Percentiles rank a stretch among this genome's conserved stretches.
Evolutionary conservation across 768 basidiomycete species (phyloP).

Genomic region (Boletus reticulatus): DNA sequence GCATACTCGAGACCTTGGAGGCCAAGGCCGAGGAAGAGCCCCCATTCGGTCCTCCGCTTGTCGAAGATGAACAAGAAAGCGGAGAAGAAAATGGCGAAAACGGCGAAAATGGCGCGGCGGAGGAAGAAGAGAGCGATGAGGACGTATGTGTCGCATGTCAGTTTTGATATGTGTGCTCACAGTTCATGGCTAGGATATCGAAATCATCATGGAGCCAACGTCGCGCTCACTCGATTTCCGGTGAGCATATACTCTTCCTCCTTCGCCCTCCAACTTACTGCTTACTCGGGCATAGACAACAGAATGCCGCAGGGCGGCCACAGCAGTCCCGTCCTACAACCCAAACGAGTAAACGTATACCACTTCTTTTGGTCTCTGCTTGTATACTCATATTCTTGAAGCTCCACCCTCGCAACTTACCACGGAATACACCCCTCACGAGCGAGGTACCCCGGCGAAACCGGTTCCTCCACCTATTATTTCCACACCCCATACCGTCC

Average conservation of each 20-base stretch:
- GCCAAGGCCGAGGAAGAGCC: slow-evolving; percentile 39
- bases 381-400: slow-evolving; percentile 12
- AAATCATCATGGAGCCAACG: slow-evolving; percentile 86
- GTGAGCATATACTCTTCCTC: slow-evolving; percentile 34
- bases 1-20: slow-evolving; percentile 50
- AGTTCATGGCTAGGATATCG: slow-evolving; percentile 59
- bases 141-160: slow-evolving; percentile 36
- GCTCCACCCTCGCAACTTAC: slow-evolving; percentile 58
- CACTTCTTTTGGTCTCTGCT: neutral
- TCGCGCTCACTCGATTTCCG: slow-evolving; percentile 74
- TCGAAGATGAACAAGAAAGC: slow-evolving; percentile 26
- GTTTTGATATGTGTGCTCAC: slow-evolving; percentile 3
- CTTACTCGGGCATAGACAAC: slow-evolving; percentile 30
- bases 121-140: slow-evolving; percentile 46
- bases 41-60: slow-evolving; percentile 25
- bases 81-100: slow-evolving; percentile 24
- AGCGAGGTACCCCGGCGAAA: slow-evolving; percentile 50
- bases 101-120: slow-evolving; percentile 40
- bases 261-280: neutral
- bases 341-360: slow-evolving; percentile 31
- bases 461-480: slow-evolving; percentile 16
- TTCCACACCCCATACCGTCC: slow-evolving; percentile 20
- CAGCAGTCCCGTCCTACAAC: slow-evolving; percentile 30
- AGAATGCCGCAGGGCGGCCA: slow-evolving; percentile 32
- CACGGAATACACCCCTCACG: slow-evolving; percentile 79